Conservation (phyloP, 2,329 filamentous ascomycete species). For the Verticillium longisporum region DNA sequence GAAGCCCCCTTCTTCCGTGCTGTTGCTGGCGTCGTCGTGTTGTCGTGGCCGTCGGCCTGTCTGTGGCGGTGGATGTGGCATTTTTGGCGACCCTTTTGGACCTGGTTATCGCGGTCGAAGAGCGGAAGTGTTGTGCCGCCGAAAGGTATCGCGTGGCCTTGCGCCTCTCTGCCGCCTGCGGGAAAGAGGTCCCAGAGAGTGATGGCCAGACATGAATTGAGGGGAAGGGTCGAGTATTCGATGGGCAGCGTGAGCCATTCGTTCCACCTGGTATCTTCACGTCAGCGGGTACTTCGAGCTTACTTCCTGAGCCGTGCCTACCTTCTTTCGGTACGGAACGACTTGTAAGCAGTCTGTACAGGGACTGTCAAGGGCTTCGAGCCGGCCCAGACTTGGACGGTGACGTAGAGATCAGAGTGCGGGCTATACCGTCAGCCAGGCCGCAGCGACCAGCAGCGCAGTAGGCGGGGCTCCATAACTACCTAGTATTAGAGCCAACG, state of each 20-base stretch:
- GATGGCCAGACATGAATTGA: constrained; percentile 78
- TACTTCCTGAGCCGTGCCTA: constrained; percentile 19
- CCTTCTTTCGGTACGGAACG: constrained; percentile 71
- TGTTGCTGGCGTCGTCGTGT: constrained; percentile 69
- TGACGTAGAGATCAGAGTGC: constrained; percentile 86
- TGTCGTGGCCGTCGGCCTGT: constrained; percentile 77
- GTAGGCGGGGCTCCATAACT: constrained; percentile 9
- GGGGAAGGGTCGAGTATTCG: constrained; percentile 72
- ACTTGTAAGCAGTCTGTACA: constrained; percentile 85
- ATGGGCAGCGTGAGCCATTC: constrained; percentile 92
- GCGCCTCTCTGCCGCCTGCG: constrained; percentile 60
- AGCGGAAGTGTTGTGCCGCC: constrained; percentile 86
- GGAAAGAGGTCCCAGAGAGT: constrained; percentile 94
- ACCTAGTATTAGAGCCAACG: constrained; percentile 79
- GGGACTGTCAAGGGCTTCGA: constrained; percentile 92
- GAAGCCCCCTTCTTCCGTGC: constrained; percentile 47
- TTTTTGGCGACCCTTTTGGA: constrained; percentile 88
- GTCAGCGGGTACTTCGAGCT: constrained; percentile 1
- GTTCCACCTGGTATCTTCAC: constrained; percentile 61
- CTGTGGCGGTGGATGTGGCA: constrained; percentile 78
- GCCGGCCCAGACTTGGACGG: constrained; percentile 88
- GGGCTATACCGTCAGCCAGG: constrained; percentile 41
- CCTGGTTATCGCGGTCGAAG: constrained; percentile 88
- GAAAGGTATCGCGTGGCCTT: constrained; percentile 80
- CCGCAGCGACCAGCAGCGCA: constrained; percentile 6